Conservation (phyloP, 1,284 basidiomycete species). For the Rhodotorula sp. region DNA sequence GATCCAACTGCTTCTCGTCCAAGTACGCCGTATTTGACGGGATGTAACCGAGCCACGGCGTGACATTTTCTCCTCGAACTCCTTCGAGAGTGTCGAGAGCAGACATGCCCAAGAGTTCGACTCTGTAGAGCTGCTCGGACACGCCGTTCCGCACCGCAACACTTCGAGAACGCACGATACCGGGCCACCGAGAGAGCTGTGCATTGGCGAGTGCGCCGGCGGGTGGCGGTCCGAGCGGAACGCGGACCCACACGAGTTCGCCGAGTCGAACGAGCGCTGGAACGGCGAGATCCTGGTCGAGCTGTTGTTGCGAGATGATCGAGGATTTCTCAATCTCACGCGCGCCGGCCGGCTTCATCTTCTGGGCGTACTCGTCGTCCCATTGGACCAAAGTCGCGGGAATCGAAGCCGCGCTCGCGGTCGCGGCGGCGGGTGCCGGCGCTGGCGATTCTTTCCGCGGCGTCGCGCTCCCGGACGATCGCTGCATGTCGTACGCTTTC, state of each 20-base stretch:
- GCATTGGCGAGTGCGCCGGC: conserved; percentile 8
- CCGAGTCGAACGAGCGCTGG: conserved; percentile 17
- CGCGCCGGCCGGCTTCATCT: conserved; percentile 12
- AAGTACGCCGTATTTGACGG: conserved; percentile 19
- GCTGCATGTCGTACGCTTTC: neutral
- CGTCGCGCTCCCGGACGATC: neutral
- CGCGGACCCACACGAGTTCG: conserved; percentile 38
- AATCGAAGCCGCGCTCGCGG: neutral
- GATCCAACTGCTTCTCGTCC: neutral
- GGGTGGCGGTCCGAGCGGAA: conserved; percentile 23
- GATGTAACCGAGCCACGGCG: conserved; percentile 32
- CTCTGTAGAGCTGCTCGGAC: conserved; percentile 2
- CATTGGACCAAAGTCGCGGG: neutral
- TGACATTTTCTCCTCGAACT: conserved; percentile 23
- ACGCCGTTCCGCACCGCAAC: neutral
- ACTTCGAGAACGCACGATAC: conserved; percentile 19
- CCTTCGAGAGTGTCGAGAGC: conserved; percentile 12
- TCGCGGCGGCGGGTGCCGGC: neutral
- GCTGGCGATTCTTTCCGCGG: neutral
- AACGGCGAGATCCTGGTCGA: conserved; percentile 16
- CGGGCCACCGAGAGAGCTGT: conserved; percentile 32
- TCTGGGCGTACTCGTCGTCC: conserved; percentile 1
- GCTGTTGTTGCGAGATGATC: conserved; percentile 1
- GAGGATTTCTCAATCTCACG: neutral
- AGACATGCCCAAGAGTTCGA: conserved; percentile 27